Evolutionary conservation across 352 stramenopile species (phyloP).

Genomic region (Phytopythium mirpurense): DNA sequence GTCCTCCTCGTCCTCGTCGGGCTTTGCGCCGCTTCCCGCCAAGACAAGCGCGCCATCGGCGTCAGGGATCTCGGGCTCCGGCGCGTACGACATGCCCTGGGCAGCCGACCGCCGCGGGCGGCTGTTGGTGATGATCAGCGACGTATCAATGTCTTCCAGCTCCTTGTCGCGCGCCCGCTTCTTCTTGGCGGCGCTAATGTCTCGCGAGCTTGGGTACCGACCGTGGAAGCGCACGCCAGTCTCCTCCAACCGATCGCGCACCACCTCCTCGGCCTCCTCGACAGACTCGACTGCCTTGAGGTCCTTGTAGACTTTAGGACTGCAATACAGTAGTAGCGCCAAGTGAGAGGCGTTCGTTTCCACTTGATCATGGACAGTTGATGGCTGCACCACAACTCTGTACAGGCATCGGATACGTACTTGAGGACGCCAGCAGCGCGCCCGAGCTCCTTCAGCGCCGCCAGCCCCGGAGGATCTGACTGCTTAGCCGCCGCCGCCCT

Average conservation of each 20-base stretch:
- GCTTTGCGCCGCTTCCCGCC: slow-evolving; percentile 3
- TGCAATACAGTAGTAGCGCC: slow-evolving; percentile 14
- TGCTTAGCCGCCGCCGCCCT: slow-evolving; percentile 12
- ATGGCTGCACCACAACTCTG: no score
- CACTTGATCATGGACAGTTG: neutral
- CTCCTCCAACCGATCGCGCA: slow-evolving; percentile 48
- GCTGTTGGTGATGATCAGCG: slow-evolving; percentile 51
- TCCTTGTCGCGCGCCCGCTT: slow-evolving; percentile 68
- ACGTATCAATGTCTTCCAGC: slow-evolving; percentile 80
- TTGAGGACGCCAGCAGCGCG: slow-evolving; percentile 58
- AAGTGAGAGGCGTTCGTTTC: neutral
- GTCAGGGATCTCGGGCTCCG: slow-evolving; percentile 24
- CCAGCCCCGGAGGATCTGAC: slow-evolving; percentile 40
- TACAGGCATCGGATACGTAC: slow-evolving; percentile 23
- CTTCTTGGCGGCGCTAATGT: slow-evolving; percentile 62
- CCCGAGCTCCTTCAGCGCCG: slow-evolving; percentile 63
- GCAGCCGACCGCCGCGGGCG: slow-evolving; percentile 21
- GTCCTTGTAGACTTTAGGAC: slow-evolving; percentile 53
- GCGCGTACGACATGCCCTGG: slow-evolving; percentile 26
- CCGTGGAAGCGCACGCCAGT: slow-evolving; percentile 47
- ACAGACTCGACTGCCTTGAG: slow-evolving; percentile 38
- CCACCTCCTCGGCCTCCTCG: slow-evolving; percentile 47
- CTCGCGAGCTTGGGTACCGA: slow-evolving; percentile 51
- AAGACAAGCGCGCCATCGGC: slow-evolving; percentile 26
- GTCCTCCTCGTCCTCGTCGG: slow-evolving; percentile 14